Evolutionary conservation across 805 yeast genomes (phyloP), one percentile per base, ranked within the genome.

Genomic region (Ogataea trehaloabstinens): DNA sequence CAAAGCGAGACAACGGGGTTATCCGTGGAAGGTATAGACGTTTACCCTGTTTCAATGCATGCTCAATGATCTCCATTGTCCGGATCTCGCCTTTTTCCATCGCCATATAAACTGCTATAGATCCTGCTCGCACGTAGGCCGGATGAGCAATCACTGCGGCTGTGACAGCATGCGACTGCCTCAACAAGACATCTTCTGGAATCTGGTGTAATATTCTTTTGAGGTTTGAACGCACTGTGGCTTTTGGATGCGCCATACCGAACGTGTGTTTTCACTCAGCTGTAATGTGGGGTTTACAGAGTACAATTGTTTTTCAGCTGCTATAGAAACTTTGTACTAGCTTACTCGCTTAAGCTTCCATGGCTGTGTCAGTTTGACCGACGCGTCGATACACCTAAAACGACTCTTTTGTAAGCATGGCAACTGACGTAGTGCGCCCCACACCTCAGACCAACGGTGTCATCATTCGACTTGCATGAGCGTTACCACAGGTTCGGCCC

Each of bases 61-160:
- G 44, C 31, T 65, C 49, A 2, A 90, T 74, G 8, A 89, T 59
- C 0, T 55, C 56, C 7, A 58, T 51, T 0, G 96, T 89, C 40
- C 74, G 74, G 1, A 85, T 66, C 60, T 90, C 97, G 35, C 78
- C 71, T 16, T 61, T 48, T 2, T 82, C 87, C 89, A 90, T 82
- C 56, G 75, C 79, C 85, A 89, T 76, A 53, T 77, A 90, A 21
- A 87, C 54, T 0, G 83, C 96, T 2, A 89, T 57, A 4, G 57
- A 66, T 7, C 53, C 49, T 0, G 89, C 76, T 0, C 46, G 36
- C 37, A 56, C 46, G 49, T 79, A 80, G 29, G 58, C 64, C 3
- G 47, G 50, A 10, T 43, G 37, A 1, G 32, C 19, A 1, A 12
- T 13, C 17, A 45, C 17, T n/a, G 34, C 24, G 3, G 28, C 24